Evolutionary conservation across 73 alveolate genomes (phyloP).

Genomic region (Paramecium sexaurelia): DNA sequence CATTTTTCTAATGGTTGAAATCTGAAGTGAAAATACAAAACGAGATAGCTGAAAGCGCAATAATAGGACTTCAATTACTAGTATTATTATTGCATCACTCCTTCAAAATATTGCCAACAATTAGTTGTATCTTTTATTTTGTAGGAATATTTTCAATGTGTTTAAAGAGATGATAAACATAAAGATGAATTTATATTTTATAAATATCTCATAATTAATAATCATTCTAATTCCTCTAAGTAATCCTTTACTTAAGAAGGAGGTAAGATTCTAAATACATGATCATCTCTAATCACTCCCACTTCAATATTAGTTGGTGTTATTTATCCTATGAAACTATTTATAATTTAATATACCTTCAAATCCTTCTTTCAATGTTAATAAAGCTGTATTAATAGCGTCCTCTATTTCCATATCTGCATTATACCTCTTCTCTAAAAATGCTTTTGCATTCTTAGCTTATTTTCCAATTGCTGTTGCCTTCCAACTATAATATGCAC

Average conservation of each 20-base stretch:
- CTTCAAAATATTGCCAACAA: neutral
- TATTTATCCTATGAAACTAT: neutral
- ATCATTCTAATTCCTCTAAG: slow-evolving; percentile 84
- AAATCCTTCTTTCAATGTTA: slow-evolving; percentile 90
- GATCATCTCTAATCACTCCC: slow-evolving; percentile 80
- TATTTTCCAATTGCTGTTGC: slow-evolving; percentile 95
- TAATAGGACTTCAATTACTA: neutral
- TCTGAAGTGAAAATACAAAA: neutral
- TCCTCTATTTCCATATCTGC: slow-evolving; percentile 91
- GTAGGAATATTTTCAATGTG: neutral
- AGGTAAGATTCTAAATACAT: slow-evolving; percentile 75
- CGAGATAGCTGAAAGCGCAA: neutral
- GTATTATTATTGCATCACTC: neutral
- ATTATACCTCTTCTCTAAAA: slow-evolving; percentile 90
- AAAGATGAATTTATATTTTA: neutral
- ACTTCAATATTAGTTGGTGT: slow-evolving; percentile 78
- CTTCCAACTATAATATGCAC: slow-evolving; percentile 93
- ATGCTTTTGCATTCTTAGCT: slow-evolving; percentile 85
- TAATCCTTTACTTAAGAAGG: slow-evolving; percentile 80
- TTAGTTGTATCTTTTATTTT: neutral
- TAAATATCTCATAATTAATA: neutral
- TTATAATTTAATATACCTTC: slow-evolving; percentile 74
- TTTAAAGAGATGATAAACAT: neutral
- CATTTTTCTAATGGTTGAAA: neutral
- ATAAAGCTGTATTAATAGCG: slow-evolving; percentile 92